These are phyloP conservation scores for Phytophthora ramorum DNA, from an alignment of 352 stramenopile species.

Conservation along the genomic window DNA sequence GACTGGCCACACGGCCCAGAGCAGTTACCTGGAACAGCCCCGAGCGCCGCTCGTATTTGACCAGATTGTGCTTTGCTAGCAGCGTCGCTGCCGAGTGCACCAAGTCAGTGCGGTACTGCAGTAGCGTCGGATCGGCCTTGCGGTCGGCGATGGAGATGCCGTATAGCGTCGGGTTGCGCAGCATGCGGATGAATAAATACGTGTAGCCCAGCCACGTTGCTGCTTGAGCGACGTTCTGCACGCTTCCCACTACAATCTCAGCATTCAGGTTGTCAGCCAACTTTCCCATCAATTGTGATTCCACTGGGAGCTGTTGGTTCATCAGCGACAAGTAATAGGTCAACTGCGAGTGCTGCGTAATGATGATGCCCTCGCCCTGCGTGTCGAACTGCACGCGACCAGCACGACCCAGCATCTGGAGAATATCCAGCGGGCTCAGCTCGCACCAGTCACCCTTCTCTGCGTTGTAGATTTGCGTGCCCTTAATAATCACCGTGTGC, in stretches of 20 bases:
- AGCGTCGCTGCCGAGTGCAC: slow-evolving; percentile 96
- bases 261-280: slow-evolving; percentile 99
- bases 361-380: slow-evolving; percentile 98
- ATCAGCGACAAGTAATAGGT: slow-evolving; percentile 99
- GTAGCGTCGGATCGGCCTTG: slow-evolving; percentile 93
- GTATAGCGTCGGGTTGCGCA: slow-evolving; percentile 97
- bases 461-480: slow-evolving; percentile 99
- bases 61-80: slow-evolving; percentile 97
- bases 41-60: slow-evolving; percentile 97
- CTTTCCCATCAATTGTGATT: slow-evolving; percentile 97
- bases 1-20: slow-evolving; percentile 97
- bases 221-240: slow-evolving; percentile 95
- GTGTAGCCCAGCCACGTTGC: slow-evolving; percentile 99
- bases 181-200: slow-evolving; percentile 99
- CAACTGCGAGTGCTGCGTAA: slow-evolving; percentile 98
- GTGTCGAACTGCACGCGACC: slow-evolving; percentile 99
- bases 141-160: slow-evolving; percentile 91
- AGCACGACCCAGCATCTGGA: slow-evolving; percentile 99
- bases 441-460: slow-evolving; percentile 98
- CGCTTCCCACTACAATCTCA: slow-evolving; percentile 97
- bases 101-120: slow-evolving; percentile 96
- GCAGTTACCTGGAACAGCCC: slow-evolving; percentile 97
- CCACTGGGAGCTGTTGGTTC: slow-evolving; percentile 99
- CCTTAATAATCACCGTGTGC: slow-evolving; percentile 99
- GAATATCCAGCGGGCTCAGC: slow-evolving; percentile 97